These are phyloP conservation scores for Coniochaeta prunicola DNA, from an alignment of 2,329 filamentous ascomycete genomes.

Conservation along the genomic window DNA sequence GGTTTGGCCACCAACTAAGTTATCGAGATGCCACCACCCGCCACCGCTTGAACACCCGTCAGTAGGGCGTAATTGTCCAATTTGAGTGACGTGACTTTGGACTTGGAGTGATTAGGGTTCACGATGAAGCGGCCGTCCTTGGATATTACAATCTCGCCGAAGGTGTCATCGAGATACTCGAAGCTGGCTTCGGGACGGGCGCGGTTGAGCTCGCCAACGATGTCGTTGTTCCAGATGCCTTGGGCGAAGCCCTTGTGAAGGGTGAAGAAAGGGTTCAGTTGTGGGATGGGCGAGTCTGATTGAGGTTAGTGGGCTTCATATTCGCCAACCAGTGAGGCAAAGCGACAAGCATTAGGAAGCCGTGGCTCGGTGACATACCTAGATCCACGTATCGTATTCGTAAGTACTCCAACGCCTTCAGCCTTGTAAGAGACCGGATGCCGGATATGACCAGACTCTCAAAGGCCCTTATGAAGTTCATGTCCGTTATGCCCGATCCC, in stretches of 20 bases:
- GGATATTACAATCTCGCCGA: constrained; percentile 51
- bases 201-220: constrained; percentile 52
- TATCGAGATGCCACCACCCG: constrained; percentile 26
- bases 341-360: no score
- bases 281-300: constrained; percentile 60
- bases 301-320: constrained; percentile 2
- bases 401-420: constrained; percentile 55
- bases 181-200: constrained; percentile 53
- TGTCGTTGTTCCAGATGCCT: constrained; percentile 65
- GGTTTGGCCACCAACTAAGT: constrained; percentile 10
- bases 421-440: constrained; percentile 50
- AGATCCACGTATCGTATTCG: constrained; percentile 71
- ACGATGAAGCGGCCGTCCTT: constrained; percentile 54
- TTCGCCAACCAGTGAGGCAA: no score
- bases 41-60: constrained; percentile 5
- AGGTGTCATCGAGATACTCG: constrained; percentile 55
- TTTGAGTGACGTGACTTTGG: constrained; percentile 48
- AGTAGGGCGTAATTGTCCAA: constrained; percentile 50
- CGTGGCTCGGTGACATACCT: constrained; percentile 37
- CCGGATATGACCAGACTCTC: constrained; percentile 60
- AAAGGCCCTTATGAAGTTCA: constrained; percentile 65
- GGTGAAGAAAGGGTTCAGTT: constrained; percentile 67
- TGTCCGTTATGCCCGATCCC: constrained; percentile 63
- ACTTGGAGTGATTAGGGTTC: constrained; percentile 45
- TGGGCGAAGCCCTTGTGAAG: constrained; percentile 53